Evolutionary conservation across 2,329 filamentous ascomycete species (phyloP), one percentile per base, ranked within the genome.

Genomic region (Cladorrhinum sp.): DNA sequence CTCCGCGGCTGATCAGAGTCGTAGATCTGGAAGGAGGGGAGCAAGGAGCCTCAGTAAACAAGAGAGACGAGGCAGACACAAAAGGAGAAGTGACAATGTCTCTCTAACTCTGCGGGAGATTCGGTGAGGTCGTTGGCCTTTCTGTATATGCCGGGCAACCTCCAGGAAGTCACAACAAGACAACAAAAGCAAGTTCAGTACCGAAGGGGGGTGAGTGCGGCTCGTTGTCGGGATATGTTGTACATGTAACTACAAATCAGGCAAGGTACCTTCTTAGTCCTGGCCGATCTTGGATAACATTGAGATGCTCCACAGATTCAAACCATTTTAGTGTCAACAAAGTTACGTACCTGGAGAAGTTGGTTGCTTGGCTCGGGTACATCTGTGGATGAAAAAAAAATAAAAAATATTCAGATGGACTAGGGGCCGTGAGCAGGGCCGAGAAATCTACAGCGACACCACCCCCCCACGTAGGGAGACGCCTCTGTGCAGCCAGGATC

Each of bases 381-480:
- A 68, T 65, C 4, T 29, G 25, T 5, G 32, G 61, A 36, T 12
- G 16, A 36, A 36, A 3, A 36, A 32, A 32, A 63, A 41, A 63
- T 50, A 57, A 50, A 58, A 50, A 38, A 53, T 45, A 27, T 58
- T 49, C 49, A 56, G 45, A 56, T 49, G 50, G 50, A 56, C 36
- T 57, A 56, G 58, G 45, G 29, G 57, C 32, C 36, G 41, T 48
- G 54, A 51, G 58, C 58, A 65, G 52, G 49, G 60, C 58, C 59
- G 57, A 61, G 45, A 63, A 62, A 67, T 67, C 63, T 66, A 65
- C 65, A 58, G 57, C 55, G 57, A 66, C 65, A 48, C 55, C 62
- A 55, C 63, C 57, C 53, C 58, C 63, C 58, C 57, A 20, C 58
- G 48, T 55, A 58, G 50, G 41, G 56, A 63, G 59, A 59, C 60